These are phyloP conservation scores for Ceratocystiopsis brevicomis DNA, from an alignment of 2,329 filamentous ascomycete species.

Conservation along the genomic window DNA sequence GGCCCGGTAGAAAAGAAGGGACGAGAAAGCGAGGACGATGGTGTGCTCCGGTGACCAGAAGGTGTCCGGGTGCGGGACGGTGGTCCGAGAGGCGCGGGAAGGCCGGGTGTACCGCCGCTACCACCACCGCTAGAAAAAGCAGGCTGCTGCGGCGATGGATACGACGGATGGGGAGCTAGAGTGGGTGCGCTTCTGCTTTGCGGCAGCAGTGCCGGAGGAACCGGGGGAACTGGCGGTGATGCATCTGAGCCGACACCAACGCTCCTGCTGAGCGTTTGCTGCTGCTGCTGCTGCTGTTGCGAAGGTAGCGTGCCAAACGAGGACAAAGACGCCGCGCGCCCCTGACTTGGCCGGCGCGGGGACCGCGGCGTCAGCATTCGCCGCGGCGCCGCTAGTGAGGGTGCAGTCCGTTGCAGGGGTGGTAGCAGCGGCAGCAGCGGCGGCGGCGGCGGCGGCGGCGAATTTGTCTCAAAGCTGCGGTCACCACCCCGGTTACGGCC, in stretches of 20 bases:
- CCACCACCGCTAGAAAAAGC: no score
- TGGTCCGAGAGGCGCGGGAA: not conserved
- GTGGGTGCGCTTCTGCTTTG: conserved; percentile 3
- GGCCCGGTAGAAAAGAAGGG: no score
- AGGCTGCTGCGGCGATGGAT: no score
- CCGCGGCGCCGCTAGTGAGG: conserved; percentile 12
- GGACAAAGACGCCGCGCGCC: conserved; percentile 7
- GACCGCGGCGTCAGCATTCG: conserved; percentile 40
- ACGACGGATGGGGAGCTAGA: not conserved
- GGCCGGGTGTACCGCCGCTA: no score
- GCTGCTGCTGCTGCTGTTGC: not conserved
- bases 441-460: no score
- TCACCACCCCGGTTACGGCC: no score
- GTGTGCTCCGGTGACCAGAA: not conserved
- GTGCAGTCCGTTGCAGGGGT: no score
- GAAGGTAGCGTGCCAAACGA: not conserved
- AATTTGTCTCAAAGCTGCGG: no score
- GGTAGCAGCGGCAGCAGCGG: no score
- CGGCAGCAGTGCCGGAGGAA: conserved; percentile 1
- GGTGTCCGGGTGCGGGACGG: not conserved
- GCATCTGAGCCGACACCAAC: not conserved
- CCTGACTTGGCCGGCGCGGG: conserved; percentile 33
- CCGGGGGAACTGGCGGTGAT: conserved; percentile 5
- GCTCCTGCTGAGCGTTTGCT: not conserved
- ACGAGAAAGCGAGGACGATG: not conserved